phyloP scores from a whole-genome alignment of 495 filamentous ascomycete species.

The Opeltia flavorubescens region DNA sequence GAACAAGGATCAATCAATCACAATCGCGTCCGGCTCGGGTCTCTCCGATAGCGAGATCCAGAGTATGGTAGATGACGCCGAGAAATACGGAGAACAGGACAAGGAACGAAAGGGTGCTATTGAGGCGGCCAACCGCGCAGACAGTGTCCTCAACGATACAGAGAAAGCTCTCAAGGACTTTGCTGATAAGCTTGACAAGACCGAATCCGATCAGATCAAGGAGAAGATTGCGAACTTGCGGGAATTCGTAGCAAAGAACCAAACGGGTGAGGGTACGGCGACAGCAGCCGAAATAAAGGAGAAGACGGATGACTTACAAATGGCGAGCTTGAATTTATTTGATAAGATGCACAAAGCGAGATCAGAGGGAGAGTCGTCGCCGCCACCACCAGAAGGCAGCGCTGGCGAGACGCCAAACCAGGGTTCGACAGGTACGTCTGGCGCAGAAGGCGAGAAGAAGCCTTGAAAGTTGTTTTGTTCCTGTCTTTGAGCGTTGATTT shows the following conservation, averaged over 20 bases:
- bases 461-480: slow-evolving; percentile 30
- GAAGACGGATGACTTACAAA: slow-evolving; percentile 96
- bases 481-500: slow-evolving; percentile 4
- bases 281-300: slow-evolving; percentile 88
- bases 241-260: slow-evolving; percentile 87
- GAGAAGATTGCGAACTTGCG: slow-evolving; percentile 87
- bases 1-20: slow-evolving; percentile 99
- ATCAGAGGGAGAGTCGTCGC: slow-evolving; percentile 39
- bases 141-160: slow-evolving; percentile 91
- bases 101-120: slow-evolving; percentile 95
- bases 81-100: slow-evolving; percentile 88
- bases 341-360: slow-evolving; percentile 99
- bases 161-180: slow-evolving; percentile 97
- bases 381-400: slow-evolving; percentile 17
- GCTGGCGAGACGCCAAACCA: slow-evolving; percentile 26
- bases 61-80: slow-evolving; percentile 91
- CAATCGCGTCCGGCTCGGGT: slow-evolving; percentile 95
- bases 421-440: slow-evolving; percentile 20
- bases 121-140: slow-evolving; percentile 91
- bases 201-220: slow-evolving; percentile 77
- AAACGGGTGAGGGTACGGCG: slow-evolving; percentile 74
- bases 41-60: slow-evolving; percentile 90
- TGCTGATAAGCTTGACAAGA: slow-evolving; percentile 90
- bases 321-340: slow-evolving; percentile 87
- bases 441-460: slow-evolving; percentile 76